Percentiles rank a stretch among this genome's conserved stretches.
These are phyloP conservation scores for Phenoliferia sp. DNA, from an alignment of 1,284 basidiomycete genomes.

Conservation along the genomic window DNA sequence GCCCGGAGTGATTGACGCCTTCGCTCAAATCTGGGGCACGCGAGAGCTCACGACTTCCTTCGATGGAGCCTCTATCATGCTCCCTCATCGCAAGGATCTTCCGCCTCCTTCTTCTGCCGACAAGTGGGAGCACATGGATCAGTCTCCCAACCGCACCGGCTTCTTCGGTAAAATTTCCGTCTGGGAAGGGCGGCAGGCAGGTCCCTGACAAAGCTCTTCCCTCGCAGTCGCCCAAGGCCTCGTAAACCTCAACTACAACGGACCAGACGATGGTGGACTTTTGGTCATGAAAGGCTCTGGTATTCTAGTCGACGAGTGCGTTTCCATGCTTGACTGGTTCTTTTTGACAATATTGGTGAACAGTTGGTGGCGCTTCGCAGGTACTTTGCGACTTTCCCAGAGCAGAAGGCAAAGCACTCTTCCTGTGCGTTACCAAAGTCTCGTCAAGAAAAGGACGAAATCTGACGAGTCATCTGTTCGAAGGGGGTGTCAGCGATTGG, in stretches of 20 bases:
- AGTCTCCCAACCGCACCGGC: conserved; percentile 34
- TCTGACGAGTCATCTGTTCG: neutral
- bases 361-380: neutral
- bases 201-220: conserved; percentile 1
- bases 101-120: conserved; percentile 32
- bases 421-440: neutral
- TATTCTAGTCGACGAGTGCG: conserved; percentile 41
- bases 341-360: neutral
- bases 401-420: conserved; percentile 2
- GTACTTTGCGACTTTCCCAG: neutral
- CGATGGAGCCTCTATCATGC: conserved; percentile 40
- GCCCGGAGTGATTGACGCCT: conserved; percentile 41
- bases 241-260: conserved; percentile 43
- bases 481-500: neutral
- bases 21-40: conserved; percentile 32
- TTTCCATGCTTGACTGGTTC: conserved; percentile 37
- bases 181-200: neutral
- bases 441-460: neutral
- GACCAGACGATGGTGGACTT: conserved; percentile 45
- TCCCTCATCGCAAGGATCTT: conserved; percentile 38
- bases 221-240: conserved; percentile 40
- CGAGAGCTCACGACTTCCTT: conserved; percentile 22
- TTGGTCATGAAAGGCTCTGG: conserved; percentile 43
- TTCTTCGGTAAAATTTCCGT: conserved; percentile 37
- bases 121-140: conserved; percentile 35